phyloP scores from a whole-genome alignment of 495 filamentous ascomycete species.

The Choiromyces venosus region DNA sequence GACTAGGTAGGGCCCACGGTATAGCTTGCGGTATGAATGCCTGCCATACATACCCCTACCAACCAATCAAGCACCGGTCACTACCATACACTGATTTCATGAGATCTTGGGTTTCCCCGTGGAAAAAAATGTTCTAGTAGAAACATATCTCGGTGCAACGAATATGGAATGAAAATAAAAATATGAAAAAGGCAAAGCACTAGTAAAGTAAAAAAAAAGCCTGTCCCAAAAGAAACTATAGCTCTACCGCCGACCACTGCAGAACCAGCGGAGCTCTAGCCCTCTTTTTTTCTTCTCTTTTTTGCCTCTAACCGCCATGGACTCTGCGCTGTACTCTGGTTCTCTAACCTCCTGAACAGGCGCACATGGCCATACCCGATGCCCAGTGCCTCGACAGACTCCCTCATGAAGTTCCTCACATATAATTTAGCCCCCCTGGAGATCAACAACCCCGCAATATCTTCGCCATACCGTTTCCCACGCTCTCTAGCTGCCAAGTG shows the following conservation, averaged over 20 bases:
- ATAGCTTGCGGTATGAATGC: not conserved
- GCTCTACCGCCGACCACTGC: not conserved
- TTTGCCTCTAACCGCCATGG: not conserved
- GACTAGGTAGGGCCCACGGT: not conserved
- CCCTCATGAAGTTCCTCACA: not conserved
- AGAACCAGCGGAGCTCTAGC: not conserved
- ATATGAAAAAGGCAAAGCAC: not conserved
- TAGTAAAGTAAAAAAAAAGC: not conserved
- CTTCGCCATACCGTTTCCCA: not conserved
- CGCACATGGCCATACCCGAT: not conserved
- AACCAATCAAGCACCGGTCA: not conserved
- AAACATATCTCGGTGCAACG: not conserved
- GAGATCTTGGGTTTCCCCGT: not conserved
- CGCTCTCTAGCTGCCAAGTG: constrained; percentile 10
- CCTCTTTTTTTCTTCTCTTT: not conserved
- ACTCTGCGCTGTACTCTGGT: not conserved
- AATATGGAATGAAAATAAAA: not conserved
- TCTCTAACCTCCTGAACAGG: not conserved
- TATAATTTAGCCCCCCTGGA: not conserved
- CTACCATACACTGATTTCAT: not conserved
- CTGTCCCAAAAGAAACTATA: not conserved
- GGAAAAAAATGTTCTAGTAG: not conserved
- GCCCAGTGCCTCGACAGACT: not conserved
- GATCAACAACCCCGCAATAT: not conserved
- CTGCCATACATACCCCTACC: not conserved